A percentile compares a stretch with the other conserved stretches of the same genome.
phyloP scores from a whole-genome alignment of 1,284 basidiomycete species.

The Salmacisia buchloeana region DNA sequence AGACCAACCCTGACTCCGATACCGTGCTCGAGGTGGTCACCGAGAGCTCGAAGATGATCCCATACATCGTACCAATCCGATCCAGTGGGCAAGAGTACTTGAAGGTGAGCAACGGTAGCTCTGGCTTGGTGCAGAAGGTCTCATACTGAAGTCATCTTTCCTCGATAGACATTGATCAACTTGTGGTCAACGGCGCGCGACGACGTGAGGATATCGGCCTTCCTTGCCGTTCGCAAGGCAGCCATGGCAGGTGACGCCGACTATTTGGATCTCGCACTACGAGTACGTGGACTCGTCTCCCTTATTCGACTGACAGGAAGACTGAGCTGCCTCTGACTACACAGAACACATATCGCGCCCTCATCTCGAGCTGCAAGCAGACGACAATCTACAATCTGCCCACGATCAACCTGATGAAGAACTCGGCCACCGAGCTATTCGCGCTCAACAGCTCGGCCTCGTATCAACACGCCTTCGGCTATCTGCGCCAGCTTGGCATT shows the following conservation, averaged over 20 bases:
- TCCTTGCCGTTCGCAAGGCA: conserved; percentile 76
- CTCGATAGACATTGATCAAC: conserved; percentile 65
- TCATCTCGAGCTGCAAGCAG: conserved; percentile 74
- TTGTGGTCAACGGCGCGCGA: conserved; percentile 72
- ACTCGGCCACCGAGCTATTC: conserved; percentile 88
- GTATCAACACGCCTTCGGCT: conserved; percentile 94
- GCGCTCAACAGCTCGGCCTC: conserved; percentile 62
- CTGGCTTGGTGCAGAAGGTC: conserved; percentile 3
- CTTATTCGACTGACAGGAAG: background rate
- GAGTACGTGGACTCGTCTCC: conserved; percentile 57
- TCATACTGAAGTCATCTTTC: conserved; percentile 59
- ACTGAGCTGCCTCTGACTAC: background rate
- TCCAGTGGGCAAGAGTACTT: conserved; percentile 33
- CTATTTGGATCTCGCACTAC: conserved; percentile 77
- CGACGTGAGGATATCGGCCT: conserved; percentile 76
- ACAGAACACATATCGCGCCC: conserved; percentile 75
- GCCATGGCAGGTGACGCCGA: conserved; percentile 74
- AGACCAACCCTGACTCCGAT: conserved; percentile 53
- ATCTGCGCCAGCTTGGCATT: conserved; percentile 91
- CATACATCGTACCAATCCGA: conserved; percentile 39
- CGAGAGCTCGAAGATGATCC: conserved; percentile 46
- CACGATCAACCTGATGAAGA: conserved; percentile 96
- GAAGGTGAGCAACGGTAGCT: conserved; percentile 24
- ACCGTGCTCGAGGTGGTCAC: conserved; percentile 55
- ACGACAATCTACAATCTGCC: conserved; percentile 82